phyloP scores from a whole-genome alignment of 1,139 yeast genomes.

The Wickerhamiella pararugosa region DNA sequence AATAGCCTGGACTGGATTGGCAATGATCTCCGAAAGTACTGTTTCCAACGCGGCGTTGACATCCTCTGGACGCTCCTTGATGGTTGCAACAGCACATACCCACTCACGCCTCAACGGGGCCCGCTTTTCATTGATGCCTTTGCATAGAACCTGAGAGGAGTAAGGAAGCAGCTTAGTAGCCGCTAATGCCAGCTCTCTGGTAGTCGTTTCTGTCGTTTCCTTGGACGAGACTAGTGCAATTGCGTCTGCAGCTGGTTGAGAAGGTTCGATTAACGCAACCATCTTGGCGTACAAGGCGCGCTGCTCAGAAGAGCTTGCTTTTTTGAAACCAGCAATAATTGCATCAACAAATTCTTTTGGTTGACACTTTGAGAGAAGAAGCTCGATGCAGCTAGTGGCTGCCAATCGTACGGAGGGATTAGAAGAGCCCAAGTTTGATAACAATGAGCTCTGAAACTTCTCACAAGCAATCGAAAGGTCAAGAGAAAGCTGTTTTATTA shows the following conservation, averaged over 20 bases:
- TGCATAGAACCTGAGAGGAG: slow-evolving; percentile 27
- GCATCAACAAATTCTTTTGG: slow-evolving; percentile 29
- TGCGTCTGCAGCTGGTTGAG: slow-evolving; percentile 28
- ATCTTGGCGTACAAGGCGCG: slow-evolving; percentile 36
- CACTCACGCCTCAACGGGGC: slow-evolving; percentile 49
- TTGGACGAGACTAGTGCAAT: slow-evolving; percentile 43
- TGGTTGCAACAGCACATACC: slow-evolving; percentile 36
- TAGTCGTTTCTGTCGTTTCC: slow-evolving; percentile 60
- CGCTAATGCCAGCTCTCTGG: slow-evolving; percentile 36
- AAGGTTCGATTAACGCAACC: slow-evolving; percentile 23
- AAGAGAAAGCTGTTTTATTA: slow-evolving; percentile 30
- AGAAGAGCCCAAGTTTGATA: slow-evolving; percentile 54
- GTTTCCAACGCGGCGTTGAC: slow-evolving; percentile 22
- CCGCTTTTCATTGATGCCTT: slow-evolving; percentile 52
- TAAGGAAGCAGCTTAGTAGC: slow-evolving; percentile 20
- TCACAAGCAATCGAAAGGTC: slow-evolving; percentile 24
- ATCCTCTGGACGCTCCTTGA: slow-evolving; percentile 14
- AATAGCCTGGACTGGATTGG: slow-evolving; percentile 20
- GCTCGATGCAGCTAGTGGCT: slow-evolving; percentile 34
- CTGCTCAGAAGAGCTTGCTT: slow-evolving; percentile 46
- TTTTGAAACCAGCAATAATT: slow-evolving; percentile 39
- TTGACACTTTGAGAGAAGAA: slow-evolving; percentile 16
- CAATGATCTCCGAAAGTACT: slow-evolving; percentile 18
- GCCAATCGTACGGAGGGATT: slow-evolving; percentile 48
- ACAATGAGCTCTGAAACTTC: slow-evolving; percentile 44